These are phyloP conservation scores for Cyberlindnera mississippiensis DNA, from an alignment of 805 yeast species.

Conservation along the genomic window DNA sequence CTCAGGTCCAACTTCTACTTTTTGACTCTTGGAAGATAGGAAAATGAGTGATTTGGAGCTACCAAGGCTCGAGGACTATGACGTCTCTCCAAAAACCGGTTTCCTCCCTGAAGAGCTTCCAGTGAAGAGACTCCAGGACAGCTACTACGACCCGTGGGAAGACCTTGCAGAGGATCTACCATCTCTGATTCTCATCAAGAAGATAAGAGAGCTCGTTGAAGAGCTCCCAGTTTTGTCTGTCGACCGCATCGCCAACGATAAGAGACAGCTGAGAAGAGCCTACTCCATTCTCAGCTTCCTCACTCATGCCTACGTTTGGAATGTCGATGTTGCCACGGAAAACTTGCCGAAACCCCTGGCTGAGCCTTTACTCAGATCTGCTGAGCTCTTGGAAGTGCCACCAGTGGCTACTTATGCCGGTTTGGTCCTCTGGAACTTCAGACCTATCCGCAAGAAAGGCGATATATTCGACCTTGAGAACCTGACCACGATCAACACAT, in stretches of 20 bases:
- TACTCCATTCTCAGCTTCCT: slow-evolving; percentile 75
- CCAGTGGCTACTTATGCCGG: slow-evolving; percentile 89
- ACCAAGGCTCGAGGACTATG: slow-evolving; percentile 60
- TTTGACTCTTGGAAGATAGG: too few relatives aligned
- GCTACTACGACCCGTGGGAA: slow-evolving; percentile 79
- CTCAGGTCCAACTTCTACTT: too few relatives aligned
- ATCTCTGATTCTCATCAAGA: slow-evolving; percentile 61
- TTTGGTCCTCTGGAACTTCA: slow-evolving; percentile 84
- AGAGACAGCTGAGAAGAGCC: slow-evolving; percentile 68
- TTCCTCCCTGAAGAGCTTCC: slow-evolving; percentile 75
- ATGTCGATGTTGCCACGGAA: slow-evolving; percentile 57
- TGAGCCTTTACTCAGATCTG: slow-evolving; percentile 58
- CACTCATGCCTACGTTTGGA: slow-evolving; percentile 91
- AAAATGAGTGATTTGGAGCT: slow-evolving; percentile 26
- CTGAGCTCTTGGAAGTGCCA: slow-evolving; percentile 65
- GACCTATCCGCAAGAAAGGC: slow-evolving; percentile 43
- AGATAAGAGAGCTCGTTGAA: slow-evolving; percentile 62
- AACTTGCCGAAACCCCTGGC: slow-evolving; percentile 66
- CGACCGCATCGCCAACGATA: slow-evolving; percentile 34
- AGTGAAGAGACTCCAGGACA: slow-evolving; percentile 50
- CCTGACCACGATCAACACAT: slow-evolving; percentile 75
- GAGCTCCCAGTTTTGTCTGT: slow-evolving; percentile 54
- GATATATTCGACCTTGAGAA: slow-evolving; percentile 51
- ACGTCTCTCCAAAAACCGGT: slow-evolving; percentile 67
- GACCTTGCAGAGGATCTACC: slow-evolving; percentile 60